Evolutionary conservation across 768 basidiomycete genomes (phyloP).

Genomic region (Podaxis pistillaris): DNA sequence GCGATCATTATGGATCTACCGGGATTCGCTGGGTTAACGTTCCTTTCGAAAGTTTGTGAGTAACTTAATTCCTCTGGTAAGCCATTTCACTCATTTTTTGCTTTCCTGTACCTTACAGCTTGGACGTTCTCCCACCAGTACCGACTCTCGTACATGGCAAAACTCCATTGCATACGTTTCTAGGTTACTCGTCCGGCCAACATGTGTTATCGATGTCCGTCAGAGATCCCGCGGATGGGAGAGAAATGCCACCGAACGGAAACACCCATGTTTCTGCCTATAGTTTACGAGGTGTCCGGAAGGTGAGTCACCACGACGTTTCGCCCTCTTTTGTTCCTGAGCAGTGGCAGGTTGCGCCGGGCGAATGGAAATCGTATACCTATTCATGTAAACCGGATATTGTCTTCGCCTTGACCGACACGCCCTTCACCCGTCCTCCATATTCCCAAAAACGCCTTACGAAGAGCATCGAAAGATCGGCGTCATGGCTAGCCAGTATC

Average conservation of each 20-base stretch:
- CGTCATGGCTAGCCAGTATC: conserved; percentile 59
- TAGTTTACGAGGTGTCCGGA: conserved; percentile 68
- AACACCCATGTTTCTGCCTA: conserved; percentile 52
- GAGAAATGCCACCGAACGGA: conserved; percentile 74
- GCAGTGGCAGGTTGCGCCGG: conserved; percentile 45
- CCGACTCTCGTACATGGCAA: conserved; percentile 56
- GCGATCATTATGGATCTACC: conserved; percentile 52
- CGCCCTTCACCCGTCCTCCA: conserved; percentile 60
- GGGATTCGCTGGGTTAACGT: conserved; percentile 65
- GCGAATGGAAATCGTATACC: conserved; percentile 56
- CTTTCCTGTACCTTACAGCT: conserved; percentile 30
- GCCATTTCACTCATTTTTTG: conserved; percentile 8
- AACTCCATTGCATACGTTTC: conserved; percentile 60
- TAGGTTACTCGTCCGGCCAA: conserved; percentile 48
- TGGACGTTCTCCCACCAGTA: conserved; percentile 66
- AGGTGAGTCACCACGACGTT: conserved; percentile 40
- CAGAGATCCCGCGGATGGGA: conserved; percentile 62
- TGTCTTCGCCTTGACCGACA: conserved; percentile 69
- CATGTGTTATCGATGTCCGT: conserved; percentile 61
- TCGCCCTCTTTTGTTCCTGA: background rate
- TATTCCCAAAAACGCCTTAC: conserved; percentile 77
- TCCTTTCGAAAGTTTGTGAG: conserved; percentile 84
- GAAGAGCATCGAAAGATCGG: conserved; percentile 72
- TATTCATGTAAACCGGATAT: conserved; percentile 62
- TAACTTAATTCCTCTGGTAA: conserved; percentile 14